Evolutionary conservation across 495 filamentous ascomycete species (phyloP), one percentile per base, ranked within the genome.

Genomic region (Saxophila tyrrhenica): DNA sequence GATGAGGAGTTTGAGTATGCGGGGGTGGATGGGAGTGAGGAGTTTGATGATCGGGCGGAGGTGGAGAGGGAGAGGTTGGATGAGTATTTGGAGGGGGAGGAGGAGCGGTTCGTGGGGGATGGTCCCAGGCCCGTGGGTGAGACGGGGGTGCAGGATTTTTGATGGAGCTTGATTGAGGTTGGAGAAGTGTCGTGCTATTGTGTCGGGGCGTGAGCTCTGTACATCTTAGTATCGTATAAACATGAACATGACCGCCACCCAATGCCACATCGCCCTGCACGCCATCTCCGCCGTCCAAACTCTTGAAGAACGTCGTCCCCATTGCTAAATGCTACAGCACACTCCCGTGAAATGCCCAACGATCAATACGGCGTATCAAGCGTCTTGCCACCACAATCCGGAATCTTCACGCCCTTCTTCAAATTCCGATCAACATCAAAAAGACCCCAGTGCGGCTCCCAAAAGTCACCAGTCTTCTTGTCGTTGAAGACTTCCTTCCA

Each of bases 391-490:
- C 77, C 85, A 61, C 91, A 97, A 62, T 88, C 83, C 21, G 92
- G 92, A 61, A 98, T 94, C 65, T 79, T 83, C 51, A 98, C 66
- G 10, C 90, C 89, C 1, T 74, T 62, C 69, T 98, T 98, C 64
- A 98, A 66, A 20, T 89, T 88, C 51, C 92, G 80, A 56, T 86
- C 80, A 1, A 86, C 75, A 67, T 94, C 88, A 80, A 98, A 83
- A 20, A 98, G 70, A 25, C 92, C 92, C 91, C 97, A 63, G 95
- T 85, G 62, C 94, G 49, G 87, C 70, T 98, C 92, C 90, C 90
- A 96, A 52, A 86, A 74, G 69, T 89, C 80, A 0, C 70, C 49
- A 2, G 38, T 51, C 49, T 39, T 45, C 11, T 39, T 64, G 2
- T 68, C 73, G 64, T 98, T 83, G 67, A 79, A 94, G 22, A 60